Conservation (phyloP, 2,329 filamentous ascomycete genomes). For the Hymenoscyphus fructigenus region DNA sequence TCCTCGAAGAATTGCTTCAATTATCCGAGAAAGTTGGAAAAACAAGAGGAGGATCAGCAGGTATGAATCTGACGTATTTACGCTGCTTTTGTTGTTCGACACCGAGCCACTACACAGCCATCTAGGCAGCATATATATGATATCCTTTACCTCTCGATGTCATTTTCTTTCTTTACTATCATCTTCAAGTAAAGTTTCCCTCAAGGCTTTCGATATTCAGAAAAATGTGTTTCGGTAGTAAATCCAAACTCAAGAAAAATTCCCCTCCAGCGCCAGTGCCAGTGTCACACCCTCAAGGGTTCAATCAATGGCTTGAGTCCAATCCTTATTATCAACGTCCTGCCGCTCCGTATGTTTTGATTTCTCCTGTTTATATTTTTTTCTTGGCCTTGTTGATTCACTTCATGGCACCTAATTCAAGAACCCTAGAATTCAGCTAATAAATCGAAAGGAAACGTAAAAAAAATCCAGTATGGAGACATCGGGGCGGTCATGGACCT, state of each 20-base stretch:
- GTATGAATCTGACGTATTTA: too few relatives aligned
- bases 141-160: neutral
- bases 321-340: constrained; percentile 1
- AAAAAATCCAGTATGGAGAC: too few relatives aligned
- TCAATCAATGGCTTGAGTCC: neutral
- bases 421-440: too few relatives aligned
- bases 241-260: neutral
- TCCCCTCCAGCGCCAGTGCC: neutral
- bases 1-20: too few relatives aligned
- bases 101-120: neutral
- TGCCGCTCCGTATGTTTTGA: neutral
- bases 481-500: too few relatives aligned
- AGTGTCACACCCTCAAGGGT: neutral
- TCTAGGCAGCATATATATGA: neutral
- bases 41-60: too few relatives aligned
- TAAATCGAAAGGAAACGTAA: too few relatives aligned
- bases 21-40: too few relatives aligned
- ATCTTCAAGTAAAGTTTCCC: neutral
- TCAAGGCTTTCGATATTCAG: neutral
- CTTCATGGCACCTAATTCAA: too few relatives aligned
- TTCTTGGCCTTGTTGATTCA: too few relatives aligned
- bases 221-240: neutral
- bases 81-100: neutral
- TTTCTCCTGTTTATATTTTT: neutral
- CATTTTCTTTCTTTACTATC: neutral